Evolutionary conservation across 2,329 filamentous ascomycete species (phyloP).

Genomic region (Cadophora sp.): DNA sequence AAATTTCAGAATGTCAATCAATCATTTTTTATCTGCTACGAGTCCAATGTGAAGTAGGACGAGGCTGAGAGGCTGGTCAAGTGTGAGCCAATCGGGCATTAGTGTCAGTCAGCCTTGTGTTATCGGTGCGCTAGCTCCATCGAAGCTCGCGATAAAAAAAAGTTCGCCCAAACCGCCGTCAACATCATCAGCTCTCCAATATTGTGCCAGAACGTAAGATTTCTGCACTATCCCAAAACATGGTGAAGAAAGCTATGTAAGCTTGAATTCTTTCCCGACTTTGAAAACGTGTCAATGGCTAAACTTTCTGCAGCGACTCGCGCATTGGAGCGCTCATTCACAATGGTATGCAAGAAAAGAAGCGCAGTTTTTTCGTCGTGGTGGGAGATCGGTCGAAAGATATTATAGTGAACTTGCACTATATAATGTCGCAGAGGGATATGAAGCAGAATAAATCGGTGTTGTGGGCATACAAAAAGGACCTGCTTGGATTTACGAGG

Average conservation of each 20-base stretch:
- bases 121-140: slow-evolving; percentile 27
- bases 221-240: slow-evolving; percentile 32
- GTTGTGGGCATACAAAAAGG: slow-evolving; percentile 98
- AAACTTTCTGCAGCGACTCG: slow-evolving; percentile 67
- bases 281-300: slow-evolving; percentile 8
- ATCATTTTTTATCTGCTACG: not conserved
- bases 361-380: slow-evolving; percentile 96
- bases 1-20: too few relatives aligned
- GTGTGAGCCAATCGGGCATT: not conserved
- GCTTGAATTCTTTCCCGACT: not conserved
- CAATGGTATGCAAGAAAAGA: slow-evolving; percentile 94
- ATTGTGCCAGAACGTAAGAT: slow-evolving; percentile 2
- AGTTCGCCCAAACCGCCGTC: slow-evolving; percentile 14
- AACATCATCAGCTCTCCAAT: not conserved
- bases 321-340: slow-evolving; percentile 89
- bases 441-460: slow-evolving; percentile 96
- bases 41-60: not conserved
- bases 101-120: slow-evolving; percentile 26
- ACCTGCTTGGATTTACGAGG: slow-evolving; percentile 90
- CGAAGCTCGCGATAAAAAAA: slow-evolving; percentile 31
- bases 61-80: slow-evolving; percentile 1
- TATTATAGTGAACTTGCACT: slow-evolving; percentile 93
- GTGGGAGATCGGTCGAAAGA: slow-evolving; percentile 95
- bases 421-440: slow-evolving; percentile 89
- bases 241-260: slow-evolving; percentile 45